A percentile compares a stretch with the other conserved stretches of the same genome.
phyloP scores from a whole-genome alignment of 352 stramenopile genomes.

The Thalassiosira mediterranea region DNA sequence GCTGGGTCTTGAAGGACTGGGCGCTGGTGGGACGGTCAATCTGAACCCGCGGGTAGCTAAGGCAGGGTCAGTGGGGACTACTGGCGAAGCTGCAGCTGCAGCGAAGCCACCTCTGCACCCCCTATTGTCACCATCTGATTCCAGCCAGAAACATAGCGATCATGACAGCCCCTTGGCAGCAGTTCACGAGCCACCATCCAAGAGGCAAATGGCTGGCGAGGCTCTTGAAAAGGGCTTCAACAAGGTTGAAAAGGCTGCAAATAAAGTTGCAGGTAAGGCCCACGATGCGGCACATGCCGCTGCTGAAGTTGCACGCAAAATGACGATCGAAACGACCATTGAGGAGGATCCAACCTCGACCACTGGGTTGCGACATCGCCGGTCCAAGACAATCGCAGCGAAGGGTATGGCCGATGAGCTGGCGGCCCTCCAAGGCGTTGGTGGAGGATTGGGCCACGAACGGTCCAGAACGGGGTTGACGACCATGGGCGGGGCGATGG shows the following conservation, averaged over 20 bases:
- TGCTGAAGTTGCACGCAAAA: neutral
- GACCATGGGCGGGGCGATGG: no score
- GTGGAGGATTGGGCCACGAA: neutral
- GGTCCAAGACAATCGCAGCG: constrained; percentile 26
- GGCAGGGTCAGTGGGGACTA: neutral
- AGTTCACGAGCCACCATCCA: no score
- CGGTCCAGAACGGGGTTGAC: no score
- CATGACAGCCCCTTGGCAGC: no score
- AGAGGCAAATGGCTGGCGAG: no score
- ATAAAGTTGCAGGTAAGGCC: neutral
- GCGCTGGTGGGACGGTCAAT: constrained; percentile 8
- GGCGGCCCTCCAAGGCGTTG: constrained; percentile 26
- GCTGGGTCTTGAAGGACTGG: no score
- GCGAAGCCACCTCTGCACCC: neutral
- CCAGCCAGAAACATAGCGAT: no score
- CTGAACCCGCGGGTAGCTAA: constrained; percentile 9
- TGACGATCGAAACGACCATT: neutral
- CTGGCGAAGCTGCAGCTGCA: neutral
- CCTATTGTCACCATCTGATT: neutral
- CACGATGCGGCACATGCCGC: neutral
- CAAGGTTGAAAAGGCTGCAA: neutral
- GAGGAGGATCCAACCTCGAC: constrained; percentile 4
- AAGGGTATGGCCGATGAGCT: constrained; percentile 55
- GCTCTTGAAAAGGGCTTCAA: constrained; percentile 5
- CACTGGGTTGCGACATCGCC: constrained; percentile 28